A percentile compares a stretch with the other conserved stretches of the same genome.
These are phyloP conservation scores for Raddia distichophylla DNA, from an alignment of 176 grass and related monocot species.

Conservation along the genomic window DNA sequence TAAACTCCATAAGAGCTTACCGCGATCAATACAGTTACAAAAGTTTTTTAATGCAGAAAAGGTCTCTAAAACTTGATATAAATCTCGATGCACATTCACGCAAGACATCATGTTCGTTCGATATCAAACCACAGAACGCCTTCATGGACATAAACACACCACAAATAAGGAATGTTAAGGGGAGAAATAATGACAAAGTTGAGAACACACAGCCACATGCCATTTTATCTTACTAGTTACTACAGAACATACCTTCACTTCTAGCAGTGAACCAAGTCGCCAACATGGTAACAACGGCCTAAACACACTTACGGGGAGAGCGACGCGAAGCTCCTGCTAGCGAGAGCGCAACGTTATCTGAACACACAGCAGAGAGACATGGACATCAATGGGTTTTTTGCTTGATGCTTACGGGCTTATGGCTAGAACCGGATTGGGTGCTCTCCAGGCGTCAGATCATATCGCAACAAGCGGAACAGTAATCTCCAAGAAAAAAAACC, in stretches of 20 bases:
- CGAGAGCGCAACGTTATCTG: neutral
- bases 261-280: neutral
- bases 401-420: neutral
- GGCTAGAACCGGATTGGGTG: neutral
- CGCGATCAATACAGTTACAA: too few species aligned
- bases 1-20: too few species aligned
- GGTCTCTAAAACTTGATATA: too few species aligned
- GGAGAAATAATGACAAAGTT: neutral
- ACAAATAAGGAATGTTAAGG: neutral
- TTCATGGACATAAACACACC: neutral
- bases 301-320: neutral
- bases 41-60: too few species aligned
- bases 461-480: neutral
- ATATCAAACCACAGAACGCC: neutral
- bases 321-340: neutral
- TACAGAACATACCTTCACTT: neutral
- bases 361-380: neutral
- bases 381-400: neutral
- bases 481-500: neutral
- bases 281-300: neutral
- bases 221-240: neutral
- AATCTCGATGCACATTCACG: too few species aligned
- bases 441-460: neutral
- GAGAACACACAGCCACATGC: neutral
- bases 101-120: too few species aligned